Evolutionary conservation across 2,329 filamentous ascomycete genomes (phyloP), one percentile per base, ranked within the genome.

Genomic region (Seiridium unicorne): DNA sequence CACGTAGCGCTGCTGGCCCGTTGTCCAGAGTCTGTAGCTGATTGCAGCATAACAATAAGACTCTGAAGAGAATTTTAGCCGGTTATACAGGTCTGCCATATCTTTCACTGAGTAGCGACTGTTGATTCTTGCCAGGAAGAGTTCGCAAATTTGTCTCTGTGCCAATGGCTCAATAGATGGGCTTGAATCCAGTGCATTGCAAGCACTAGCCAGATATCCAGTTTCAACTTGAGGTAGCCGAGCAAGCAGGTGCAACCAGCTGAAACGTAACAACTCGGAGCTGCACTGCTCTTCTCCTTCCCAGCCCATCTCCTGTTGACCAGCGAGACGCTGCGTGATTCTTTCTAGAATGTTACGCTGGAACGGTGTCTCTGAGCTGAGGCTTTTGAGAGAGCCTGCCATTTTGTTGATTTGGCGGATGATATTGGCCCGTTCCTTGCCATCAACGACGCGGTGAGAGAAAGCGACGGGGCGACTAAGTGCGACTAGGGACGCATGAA

Each of bases 221-320:
- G 58, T 56, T 32, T 64, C 59, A 35, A 70, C 44, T 18, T 53
- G 54, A 11, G 69, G 70, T 42, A 72, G 55, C 42, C 69, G 67
- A 31, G 66, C 69, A 48, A 73, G 59, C 26, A 72, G 51, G 32
- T 65, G 64, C 48, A 73, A 61, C 69, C 69, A 73, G 11, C 60
- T 44, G 13, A 65, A 59, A 18, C 71, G 70, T 46, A 63, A 48
- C 26, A 60, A 36, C 31, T 26, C 10, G 60, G 61, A 2, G 46
- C 26, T 9, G 38, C 49, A 57, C 62, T 55, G 36, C 46, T 36
- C 9, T 63, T 57, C 40, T 44, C 54, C 26, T 36, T 9, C 10
- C 6, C 8, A 36, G 31, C 10, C 5, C 8, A 42, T 34, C n/a
- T 36, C 42, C 8, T 34, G 55, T n/a, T 44, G 4, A 55, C 3